Base-by-base conservation (phyloP, 2,329 filamentous ascomycete species). In the Colletotrichum viniferum region DNA sequence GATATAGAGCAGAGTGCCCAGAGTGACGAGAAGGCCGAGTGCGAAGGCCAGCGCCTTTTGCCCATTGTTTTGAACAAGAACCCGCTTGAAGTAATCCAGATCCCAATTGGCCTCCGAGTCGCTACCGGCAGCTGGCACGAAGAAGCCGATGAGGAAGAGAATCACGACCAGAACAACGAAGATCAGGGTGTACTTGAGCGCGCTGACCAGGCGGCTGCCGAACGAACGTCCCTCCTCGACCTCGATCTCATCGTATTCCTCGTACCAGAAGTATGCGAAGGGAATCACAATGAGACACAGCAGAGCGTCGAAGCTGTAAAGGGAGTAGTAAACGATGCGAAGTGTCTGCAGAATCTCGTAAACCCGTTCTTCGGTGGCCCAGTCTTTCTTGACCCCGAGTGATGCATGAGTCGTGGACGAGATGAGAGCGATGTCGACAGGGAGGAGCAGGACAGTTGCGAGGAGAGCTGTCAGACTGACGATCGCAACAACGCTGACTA, bases 211-310 rank as follows among this genome's bases (percentile, higher is more conserved):
- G 70, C 95, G 91, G 81, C 92, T 90, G 8, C 88, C 89, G 74
- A 94, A 84, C 3, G 94, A 94, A 82, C 96, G 93, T 34, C 91
- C 92, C 36, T 95, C 94, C 80, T 98, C 95, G 38, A 93, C 90
- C 76, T 96, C 96, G 24, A 96, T 93, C 85, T 98, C 96, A 81
- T 98, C 96, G 78, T 98, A 98, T 84, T 98, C 97, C 84, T 99
- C 97, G 81, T 98, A 97, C 92, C 94, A 98, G 84, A 99, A 99
- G 87, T 99, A 99, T 63, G 96, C 94, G 82, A 99, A 99, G 0
- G 97, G 97, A 24, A 98, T 94, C 60, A 98, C 91, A 21, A 98
- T 84, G 61, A 99, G 88, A 81, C 97, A 99, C 13, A 99, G 91
- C 7, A 98, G 83, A 1, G 96, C 95, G 84, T 99, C 97, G 78